phyloP scores from a whole-genome alignment of 352 stramenopile species.

The Pythium brachiatum region DNA sequence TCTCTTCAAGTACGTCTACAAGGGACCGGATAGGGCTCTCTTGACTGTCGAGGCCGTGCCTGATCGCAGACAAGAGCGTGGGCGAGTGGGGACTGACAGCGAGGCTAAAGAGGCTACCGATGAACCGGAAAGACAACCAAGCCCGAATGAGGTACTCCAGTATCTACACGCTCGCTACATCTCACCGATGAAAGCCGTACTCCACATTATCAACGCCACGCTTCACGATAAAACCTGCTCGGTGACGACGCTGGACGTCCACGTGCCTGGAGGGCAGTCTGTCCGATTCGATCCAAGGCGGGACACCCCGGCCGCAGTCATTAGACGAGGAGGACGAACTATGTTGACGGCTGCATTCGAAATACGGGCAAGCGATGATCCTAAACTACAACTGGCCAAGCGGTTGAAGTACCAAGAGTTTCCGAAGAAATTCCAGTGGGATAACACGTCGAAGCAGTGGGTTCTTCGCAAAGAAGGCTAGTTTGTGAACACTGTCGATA shows the following conservation, averaged over 20 bases:
- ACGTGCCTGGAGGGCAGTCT: not conserved
- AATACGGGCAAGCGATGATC: not conserved
- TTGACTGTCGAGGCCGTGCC: not conserved
- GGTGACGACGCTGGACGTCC: not conserved
- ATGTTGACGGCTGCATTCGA: not conserved
- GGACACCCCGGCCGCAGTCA: not conserved
- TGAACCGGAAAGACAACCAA: not conserved
- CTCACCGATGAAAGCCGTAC: not conserved
- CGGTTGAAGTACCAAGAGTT: not conserved
- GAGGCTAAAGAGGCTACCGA: not conserved
- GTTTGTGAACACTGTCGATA: too few relatives aligned
- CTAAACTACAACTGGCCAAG: not conserved
- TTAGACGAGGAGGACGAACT: not conserved
- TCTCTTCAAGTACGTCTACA: constrained; percentile 29
- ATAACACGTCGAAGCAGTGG: not conserved
- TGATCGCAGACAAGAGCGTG: not conserved
- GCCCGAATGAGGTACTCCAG: not conserved
- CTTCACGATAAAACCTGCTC: not conserved
- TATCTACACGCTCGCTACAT: not conserved
- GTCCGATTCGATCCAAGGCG: too few relatives aligned
- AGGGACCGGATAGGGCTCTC: not conserved
- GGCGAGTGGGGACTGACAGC: not conserved
- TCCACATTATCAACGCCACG: not conserved
- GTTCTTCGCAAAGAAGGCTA: too few relatives aligned
- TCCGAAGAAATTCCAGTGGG: not conserved